Base-by-base conservation (phyloP, 1,139 yeast genomes). In the Hansenula sp. region DNA sequence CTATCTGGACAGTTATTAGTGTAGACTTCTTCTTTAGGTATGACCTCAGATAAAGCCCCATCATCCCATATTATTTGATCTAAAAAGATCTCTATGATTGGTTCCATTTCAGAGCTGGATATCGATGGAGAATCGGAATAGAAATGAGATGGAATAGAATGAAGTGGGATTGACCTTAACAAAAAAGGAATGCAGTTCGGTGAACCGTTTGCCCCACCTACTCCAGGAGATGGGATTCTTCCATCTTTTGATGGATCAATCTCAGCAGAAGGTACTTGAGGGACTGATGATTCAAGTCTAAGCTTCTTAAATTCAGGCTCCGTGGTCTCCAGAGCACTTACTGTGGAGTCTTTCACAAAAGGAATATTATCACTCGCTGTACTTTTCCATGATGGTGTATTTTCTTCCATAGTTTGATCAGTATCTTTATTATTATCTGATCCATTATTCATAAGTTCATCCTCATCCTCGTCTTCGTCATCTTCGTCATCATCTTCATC, bases 171-270 rank as follows among this genome's bases (percentile, higher is more conserved):
- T 35, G 80, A 77, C 42, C 89, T 61, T 31, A 82, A 57, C 17
- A 82, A 68, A 56, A 82, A 76, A 1, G 88, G 89, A 29, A 82
- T 59, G 55, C 79, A 78, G 49, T 79, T 81, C 12, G 65, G 61
- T 3, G 58, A 48, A 8, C 50, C 53, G 29, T 39, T 45, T 1
- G 40, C 18, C 1, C 35, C 34, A 6, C 34, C 34, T 5, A 25
- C 29, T 16, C 29, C 35, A 8, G 42, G 35, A 3, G 33, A 25
- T 2, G 38, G 22, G 2, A 25, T 16, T 19, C 32, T 37, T 4
- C 12, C 17, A 7, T 21, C 34, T 27, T n/a, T 34, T 7, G 38
- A 12, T 20, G 29, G 17, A 13, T 17, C 32, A 24, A 4, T 20
- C 1, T 20, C 19, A 29, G 26, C 4, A 11, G 33, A 20, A 14